Percentiles rank a stretch among this genome's conserved stretches.
Evolutionary conservation across 495 filamentous ascomycete genomes (phyloP).

Genomic region (Penicillium robsamsonii): DNA sequence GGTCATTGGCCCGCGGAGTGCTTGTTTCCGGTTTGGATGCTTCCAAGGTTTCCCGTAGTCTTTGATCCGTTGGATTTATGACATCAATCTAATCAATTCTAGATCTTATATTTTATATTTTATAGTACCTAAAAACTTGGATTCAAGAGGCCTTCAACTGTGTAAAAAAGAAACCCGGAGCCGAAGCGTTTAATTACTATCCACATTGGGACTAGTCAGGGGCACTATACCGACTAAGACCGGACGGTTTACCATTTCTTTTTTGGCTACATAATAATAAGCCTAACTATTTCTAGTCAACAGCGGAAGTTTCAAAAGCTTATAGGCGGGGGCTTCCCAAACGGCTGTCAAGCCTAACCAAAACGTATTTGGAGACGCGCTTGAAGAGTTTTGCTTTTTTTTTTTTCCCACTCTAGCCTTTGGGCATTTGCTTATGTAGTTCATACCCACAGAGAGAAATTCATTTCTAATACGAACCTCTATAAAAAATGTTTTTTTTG

Average conservation of each 20-base stretch:
- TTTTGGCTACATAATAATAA: neutral
- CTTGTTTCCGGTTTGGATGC: neutral
- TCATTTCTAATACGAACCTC: neutral
- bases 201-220: conserved; percentile 10
- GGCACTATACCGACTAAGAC: neutral
- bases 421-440: neutral
- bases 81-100: neutral
- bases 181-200: neutral
- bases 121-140: neutral
- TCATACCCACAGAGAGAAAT: conserved; percentile 12
- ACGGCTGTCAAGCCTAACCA: conserved; percentile 30
- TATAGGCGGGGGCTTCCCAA: conserved; percentile 12
- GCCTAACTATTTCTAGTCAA: conserved; percentile 10
- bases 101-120: neutral
- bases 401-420: conserved; percentile 11
- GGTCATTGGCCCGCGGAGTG: neutral
- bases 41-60: neutral
- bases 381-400: conserved; percentile 16
- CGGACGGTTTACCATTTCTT: neutral
- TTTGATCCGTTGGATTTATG: neutral
- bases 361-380: conserved; percentile 8
- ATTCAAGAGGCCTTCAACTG: neutral
- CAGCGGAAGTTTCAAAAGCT: conserved; percentile 17
- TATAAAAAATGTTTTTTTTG: neutral
- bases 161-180: neutral